Base-by-base conservation (phyloP, 202 grass and related monocot genomes). In the Zoysia matrella region DNA sequence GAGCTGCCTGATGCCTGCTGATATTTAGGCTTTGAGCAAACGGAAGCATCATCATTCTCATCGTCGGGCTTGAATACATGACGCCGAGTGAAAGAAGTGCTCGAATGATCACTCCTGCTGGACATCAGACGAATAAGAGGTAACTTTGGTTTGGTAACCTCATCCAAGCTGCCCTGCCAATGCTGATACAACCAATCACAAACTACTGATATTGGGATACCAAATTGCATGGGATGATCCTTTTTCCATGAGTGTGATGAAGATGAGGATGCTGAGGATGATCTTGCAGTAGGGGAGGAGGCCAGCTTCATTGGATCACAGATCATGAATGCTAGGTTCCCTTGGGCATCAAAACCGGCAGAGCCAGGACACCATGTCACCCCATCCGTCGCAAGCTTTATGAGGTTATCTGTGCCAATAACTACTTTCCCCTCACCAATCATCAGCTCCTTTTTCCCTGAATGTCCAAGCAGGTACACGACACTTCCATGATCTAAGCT, bases 281-380 rank as follows among this genome's bases (percentile, higher is more conserved):
- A 97, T 72, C 84, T 88, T 75, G 78, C 76, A 2, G 88, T 69
- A 6, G 90, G 91, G 69, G 91, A 94, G 36, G 89, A 92, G 51
- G 94, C 92, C 47, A 97, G 78, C 81, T 94, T 97, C 94, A 97
- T 97, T 22, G 94, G 94, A 80, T 97, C 94, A 74, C 94, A 97
- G 42, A 97, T 85, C 89, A 97, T 94, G 69, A 97, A 97, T 72
- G 94, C 94, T 69, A 97, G 80, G 46, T 92, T 97, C 56, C 94
- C 94, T 75, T 97, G 87, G 60, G 80, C 88, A 54, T 97, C 94
- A 16, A 97, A 97, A 81, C 94, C 94, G 2, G 92, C 94, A 73
- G 94, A 97, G 56, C 94, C 94, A 39, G 88, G 92, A 36, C 91
- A 88, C 88, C 90, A 88, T 72, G 92, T 74, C 10, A 83, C 75